These are phyloP conservation scores for Blastocystis sp. DNA, from an alignment of 352 stramenopile genomes.

Conservation along the genomic window DNA sequence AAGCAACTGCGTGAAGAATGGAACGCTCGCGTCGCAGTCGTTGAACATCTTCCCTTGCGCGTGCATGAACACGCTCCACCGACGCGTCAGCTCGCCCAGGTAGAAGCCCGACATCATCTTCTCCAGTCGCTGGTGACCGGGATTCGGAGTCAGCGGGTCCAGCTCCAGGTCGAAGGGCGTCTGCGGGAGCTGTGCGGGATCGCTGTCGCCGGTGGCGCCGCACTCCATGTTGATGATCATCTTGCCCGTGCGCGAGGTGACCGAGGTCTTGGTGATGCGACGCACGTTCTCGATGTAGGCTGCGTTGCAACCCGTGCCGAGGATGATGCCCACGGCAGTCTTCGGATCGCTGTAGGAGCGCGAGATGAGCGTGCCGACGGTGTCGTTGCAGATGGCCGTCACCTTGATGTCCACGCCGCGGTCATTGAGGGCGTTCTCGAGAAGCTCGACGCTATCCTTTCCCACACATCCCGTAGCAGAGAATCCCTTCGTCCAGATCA, in stretches of 20 bases:
- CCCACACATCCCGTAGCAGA: conserved; percentile 58
- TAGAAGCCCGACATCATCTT: conserved; percentile 63
- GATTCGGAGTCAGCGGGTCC: conserved; percentile 58
- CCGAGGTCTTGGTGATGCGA: conserved; percentile 58
- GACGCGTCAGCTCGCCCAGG: conserved; percentile 59
- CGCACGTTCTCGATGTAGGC: conserved; percentile 60
- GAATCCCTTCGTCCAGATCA: conserved; percentile 62
- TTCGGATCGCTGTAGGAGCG: conserved; percentile 55
- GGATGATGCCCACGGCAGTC: conserved; percentile 61
- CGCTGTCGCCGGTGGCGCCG: conserved; percentile 59
- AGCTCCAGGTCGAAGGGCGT: conserved; percentile 58
- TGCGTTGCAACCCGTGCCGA: conserved; percentile 62
- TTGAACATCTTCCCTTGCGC: conserved; percentile 50
- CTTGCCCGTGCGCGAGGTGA: neutral
- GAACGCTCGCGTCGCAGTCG: neutral
- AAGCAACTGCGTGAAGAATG: conserved; percentile 6
- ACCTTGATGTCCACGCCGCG: conserved; percentile 53
- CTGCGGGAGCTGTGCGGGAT: conserved; percentile 46
- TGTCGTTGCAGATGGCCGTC: conserved; percentile 61
- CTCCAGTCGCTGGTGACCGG: conserved; percentile 60
- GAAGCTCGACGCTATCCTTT: conserved; percentile 58
- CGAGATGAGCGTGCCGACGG: conserved; percentile 61
- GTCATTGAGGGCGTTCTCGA: conserved; percentile 55
- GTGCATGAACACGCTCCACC: conserved; percentile 56
- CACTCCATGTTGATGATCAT: conserved; percentile 64